Conservation (phyloP, 1,284 basidiomycete species). For the Ganoderma sinense region DNA sequence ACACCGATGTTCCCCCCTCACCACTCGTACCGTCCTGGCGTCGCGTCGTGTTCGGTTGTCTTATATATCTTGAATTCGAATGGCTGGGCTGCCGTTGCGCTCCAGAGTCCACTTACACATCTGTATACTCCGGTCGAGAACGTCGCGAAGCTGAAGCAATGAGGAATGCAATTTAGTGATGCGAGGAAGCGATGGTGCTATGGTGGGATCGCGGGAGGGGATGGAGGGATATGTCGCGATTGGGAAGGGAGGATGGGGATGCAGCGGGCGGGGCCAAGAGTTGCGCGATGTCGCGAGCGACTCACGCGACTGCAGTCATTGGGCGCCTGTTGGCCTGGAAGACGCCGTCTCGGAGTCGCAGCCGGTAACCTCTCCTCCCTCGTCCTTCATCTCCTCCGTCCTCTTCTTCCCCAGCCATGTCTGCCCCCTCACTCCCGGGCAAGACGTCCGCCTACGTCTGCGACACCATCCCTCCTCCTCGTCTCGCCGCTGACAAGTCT, state of each 20-base stretch:
- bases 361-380: background rate
- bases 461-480: conserved; percentile 75
- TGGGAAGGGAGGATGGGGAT: background rate
- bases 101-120: conserved; percentile 4
- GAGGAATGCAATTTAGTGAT: background rate
- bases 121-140: conserved; percentile 1
- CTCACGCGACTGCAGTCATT: conserved; percentile 32
- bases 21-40: conserved; percentile 21
- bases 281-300: conserved; percentile 39
- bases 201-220: background rate
- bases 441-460: conserved; percentile 55
- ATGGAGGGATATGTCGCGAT: conserved; percentile 14
- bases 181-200: background rate
- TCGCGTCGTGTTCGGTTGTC: conserved; percentile 19
- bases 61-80: conserved; percentile 39
- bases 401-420: conserved; percentile 27
- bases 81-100: conserved; percentile 25
- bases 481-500: conserved; percentile 47
- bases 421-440: conserved; percentile 28
- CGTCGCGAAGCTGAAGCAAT: conserved; percentile 6
- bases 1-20: conserved; percentile 10
- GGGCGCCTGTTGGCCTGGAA: conserved; percentile 19
- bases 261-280: background rate
- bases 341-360: conserved; percentile 3
- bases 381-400: conserved; percentile 13